Evolutionary conservation across 2,329 filamentous ascomycete species (phyloP), one percentile per base, ranked within the genome.

Genomic region (Thelonectria blattea): DNA sequence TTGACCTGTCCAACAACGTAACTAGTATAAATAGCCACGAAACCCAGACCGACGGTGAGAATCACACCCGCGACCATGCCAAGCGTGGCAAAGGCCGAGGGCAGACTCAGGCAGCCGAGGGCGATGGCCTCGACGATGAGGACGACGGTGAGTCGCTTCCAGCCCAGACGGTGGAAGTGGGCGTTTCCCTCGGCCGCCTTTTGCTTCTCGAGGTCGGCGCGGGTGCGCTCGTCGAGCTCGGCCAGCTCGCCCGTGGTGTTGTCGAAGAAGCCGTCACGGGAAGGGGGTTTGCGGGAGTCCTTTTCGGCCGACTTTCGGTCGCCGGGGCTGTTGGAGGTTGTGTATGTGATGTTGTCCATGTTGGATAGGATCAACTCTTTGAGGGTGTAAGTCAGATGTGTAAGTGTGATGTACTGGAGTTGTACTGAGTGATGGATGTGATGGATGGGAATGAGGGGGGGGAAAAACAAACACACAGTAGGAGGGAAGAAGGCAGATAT

Each of bases 141-240:
- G 27, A 61, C 53, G 17, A 61, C 52, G 18, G 58, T 61, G 14
- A 61, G 32, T 22, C 58, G 58, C 48, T 61, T 61, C 58, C 58
- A 61, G 41, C 58, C 58, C 48, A 61, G 58, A 37, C 58, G 58
- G 52, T 56, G 52, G 52, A 61, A 61, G 24, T 61, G 47, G 30
- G 58, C 58, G n/a, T 56, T 47, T 15, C 58, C 58, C 42, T 56
- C 58, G 22, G 52, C 48, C 2, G 52, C 53, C 24, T 61, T 61
- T 15, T 61, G 58, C 32, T 61, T 56, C 52, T 65, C 67, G 11
- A 64, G 60, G 27, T 56, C 68, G 52, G 62, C 51, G 50, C 51
- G 50, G 37, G 56, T 59, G 50, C 50, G 59, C 55, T 75, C 74
- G 52, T 73, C 71, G 56, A 68, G 59, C 78, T 88, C 47, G 81